phyloP scores from a whole-genome alignment of 495 filamentous ascomycete genomes.

The Neurospora sp. region DNA sequence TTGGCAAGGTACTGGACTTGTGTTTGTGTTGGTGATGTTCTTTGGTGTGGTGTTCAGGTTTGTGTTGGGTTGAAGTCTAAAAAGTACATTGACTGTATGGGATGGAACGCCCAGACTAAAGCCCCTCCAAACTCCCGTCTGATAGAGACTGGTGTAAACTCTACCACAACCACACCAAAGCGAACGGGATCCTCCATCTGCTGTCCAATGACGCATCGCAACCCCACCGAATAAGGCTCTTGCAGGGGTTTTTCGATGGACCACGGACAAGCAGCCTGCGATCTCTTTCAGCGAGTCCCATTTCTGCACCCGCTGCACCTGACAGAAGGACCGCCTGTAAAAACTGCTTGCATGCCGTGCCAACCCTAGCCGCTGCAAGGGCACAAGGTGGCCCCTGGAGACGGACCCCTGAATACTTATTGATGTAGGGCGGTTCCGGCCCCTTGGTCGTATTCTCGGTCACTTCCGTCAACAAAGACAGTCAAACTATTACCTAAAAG shows the following conservation, averaged over 20 bases:
- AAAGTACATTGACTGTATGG: background rate
- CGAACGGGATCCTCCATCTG: background rate
- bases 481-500: background rate
- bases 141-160: background rate
- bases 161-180: background rate
- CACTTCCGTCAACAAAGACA: background rate
- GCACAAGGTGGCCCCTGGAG: background rate
- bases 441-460: background rate
- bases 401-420: conserved; percentile 2
- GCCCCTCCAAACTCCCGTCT: background rate
- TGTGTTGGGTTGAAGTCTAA: background rate
- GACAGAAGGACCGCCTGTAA: background rate
- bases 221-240: background rate
- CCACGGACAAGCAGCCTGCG: background rate
- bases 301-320: background rate
- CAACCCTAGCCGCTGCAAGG: conserved; percentile 14
- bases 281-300: background rate
- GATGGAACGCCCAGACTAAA: background rate
- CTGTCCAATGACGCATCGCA: background rate
- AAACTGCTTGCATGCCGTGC: conserved; percentile 13
- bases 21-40: background rate
- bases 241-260: background rate
- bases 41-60: background rate
- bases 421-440: background rate
- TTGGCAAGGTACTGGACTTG: background rate